These are phyloP conservation scores for Hericium rajendrae DNA, from an alignment of 768 basidiomycete genomes.

Conservation along the genomic window DNA sequence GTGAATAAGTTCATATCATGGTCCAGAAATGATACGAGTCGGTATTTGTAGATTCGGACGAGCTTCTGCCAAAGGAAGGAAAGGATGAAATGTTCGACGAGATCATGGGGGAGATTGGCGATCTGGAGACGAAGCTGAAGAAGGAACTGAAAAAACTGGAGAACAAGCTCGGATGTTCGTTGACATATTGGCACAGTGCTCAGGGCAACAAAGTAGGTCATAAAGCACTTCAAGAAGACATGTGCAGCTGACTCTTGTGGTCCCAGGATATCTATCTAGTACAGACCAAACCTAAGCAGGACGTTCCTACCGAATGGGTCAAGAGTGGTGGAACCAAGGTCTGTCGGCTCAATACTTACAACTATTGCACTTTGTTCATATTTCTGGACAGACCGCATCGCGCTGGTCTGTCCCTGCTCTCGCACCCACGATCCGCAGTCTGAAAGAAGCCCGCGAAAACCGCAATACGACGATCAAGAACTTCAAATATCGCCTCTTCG, in stretches of 20 bases:
- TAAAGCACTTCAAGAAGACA: no score
- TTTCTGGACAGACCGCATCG: constrained; percentile 42
- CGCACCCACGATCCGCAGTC: constrained; percentile 56
- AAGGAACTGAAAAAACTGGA: constrained; percentile 53
- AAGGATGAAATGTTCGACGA: constrained; percentile 81
- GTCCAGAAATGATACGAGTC: background rate
- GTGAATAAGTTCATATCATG: constrained; percentile 24
- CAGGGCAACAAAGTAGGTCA: no score
- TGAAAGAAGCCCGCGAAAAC: constrained; percentile 93
- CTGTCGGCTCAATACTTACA: background rate
- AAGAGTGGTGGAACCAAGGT: constrained; percentile 80
- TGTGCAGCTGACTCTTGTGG: background rate
- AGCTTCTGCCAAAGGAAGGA: constrained; percentile 74
- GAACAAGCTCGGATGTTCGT: constrained; percentile 50
- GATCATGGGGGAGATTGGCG: constrained; percentile 59
- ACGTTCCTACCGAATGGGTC: constrained; percentile 77
- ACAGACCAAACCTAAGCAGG: constrained; percentile 50
- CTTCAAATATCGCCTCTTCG: constrained; percentile 72
- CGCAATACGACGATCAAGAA: constrained; percentile 69
- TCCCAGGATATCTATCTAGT: constrained; percentile 83
- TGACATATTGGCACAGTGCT: constrained; percentile 69
- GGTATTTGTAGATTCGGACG: constrained; percentile 38
- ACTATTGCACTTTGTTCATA: background rate
- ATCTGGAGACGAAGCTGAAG: constrained; percentile 66
- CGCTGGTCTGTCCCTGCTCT: constrained; percentile 77